These are phyloP conservation scores for Colletotrichum gigasporum DNA, from an alignment of 2,329 filamentous ascomycete species.

Conservation along the genomic window DNA sequence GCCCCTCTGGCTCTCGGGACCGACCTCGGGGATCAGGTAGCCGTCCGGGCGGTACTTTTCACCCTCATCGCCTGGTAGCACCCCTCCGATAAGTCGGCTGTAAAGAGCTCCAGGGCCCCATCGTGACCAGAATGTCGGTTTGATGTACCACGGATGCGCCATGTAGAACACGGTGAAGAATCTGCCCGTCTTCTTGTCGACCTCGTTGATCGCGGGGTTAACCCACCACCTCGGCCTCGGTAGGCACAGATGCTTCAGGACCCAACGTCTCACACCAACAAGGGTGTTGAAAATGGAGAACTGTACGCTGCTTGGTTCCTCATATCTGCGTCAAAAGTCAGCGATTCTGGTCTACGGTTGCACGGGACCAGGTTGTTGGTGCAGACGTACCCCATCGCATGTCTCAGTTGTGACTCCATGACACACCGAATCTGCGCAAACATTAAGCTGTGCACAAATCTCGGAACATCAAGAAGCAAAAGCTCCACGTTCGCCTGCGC, in stretches of 20 bases:
- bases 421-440: slow-evolving; percentile 8
- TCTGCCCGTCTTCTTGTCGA: slow-evolving; percentile 49
- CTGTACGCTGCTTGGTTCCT: slow-evolving; percentile 1
- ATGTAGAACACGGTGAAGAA: slow-evolving; percentile 52
- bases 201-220: slow-evolving; percentile 40
- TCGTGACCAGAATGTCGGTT: slow-evolving; percentile 56
- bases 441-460: slow-evolving; percentile 4
- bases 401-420: slow-evolving; percentile 12
- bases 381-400: slow-evolving; percentile 6
- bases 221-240: slow-evolving; percentile 50
- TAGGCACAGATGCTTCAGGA: slow-evolving; percentile 57
- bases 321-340: background rate
- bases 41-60: slow-evolving; percentile 58
- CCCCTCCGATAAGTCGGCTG: slow-evolving; percentile 53
- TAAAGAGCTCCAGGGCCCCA: slow-evolving; percentile 57
- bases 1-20: slow-evolving; percentile 32
- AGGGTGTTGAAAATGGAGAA: slow-evolving; percentile 30
- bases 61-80: slow-evolving; percentile 56
- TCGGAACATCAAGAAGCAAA: slow-evolving; percentile 1
- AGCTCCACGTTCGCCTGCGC: slow-evolving; percentile 5
- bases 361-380: background rate
- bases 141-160: slow-evolving; percentile 62
- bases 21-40: slow-evolving; percentile 45
- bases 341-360: background rate
- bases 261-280: slow-evolving; percentile 53